These are phyloP conservation scores for Pneumocystis jirovecii DNA, from an alignment of 1,139 yeast species.

Conservation along the genomic window DNA sequence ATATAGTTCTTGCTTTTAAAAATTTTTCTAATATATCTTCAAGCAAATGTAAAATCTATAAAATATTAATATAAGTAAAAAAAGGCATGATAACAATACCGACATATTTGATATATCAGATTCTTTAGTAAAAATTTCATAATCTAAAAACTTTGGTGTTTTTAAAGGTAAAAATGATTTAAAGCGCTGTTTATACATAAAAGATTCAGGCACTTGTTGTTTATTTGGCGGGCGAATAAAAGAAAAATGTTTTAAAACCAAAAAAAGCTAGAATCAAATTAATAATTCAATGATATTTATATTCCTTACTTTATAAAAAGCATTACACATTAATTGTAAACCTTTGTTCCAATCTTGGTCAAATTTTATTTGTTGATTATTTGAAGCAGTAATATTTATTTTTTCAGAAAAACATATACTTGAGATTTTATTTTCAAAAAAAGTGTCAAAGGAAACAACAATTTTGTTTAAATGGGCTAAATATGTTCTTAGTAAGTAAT, in stretches of 20 bases:
- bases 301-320: not conserved
- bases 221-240: not conserved
- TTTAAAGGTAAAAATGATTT: not conserved
- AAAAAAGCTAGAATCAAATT: not conserved
- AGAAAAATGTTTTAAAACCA: not conserved
- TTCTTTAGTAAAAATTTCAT: not conserved
- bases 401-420: not conserved
- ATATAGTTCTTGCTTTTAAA: not conserved
- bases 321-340: not conserved
- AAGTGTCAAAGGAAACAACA: slow-evolving; percentile 1
- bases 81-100: not conserved
- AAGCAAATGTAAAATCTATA: not conserved
- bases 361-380: not conserved
- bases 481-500: slow-evolving; percentile 1
- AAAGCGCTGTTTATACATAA: not conserved
- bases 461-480: slow-evolving; percentile 1
- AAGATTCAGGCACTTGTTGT: not conserved
- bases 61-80: not conserved
- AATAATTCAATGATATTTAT: not conserved
- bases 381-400: not conserved
- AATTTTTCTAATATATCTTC: not conserved
- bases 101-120: not conserved
- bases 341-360: not conserved
- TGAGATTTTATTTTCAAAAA: not conserved
- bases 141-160: not conserved